Evolutionary conservation across 495 filamentous ascomycete genomes (phyloP).

Genomic region (Aspergillus conjunctus): DNA sequence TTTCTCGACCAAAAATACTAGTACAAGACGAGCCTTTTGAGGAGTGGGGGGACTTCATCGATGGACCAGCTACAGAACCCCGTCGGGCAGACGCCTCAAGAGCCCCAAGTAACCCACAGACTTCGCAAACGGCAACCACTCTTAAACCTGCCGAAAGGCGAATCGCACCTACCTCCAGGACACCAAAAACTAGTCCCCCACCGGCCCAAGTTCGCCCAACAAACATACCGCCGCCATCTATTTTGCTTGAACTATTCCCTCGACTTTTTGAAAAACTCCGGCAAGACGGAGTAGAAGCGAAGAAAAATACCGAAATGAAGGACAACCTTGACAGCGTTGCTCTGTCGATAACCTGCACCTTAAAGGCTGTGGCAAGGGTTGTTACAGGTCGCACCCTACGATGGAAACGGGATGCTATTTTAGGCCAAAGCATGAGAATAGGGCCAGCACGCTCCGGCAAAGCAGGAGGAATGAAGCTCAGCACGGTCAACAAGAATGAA

Average conservation of each 20-base stretch:
- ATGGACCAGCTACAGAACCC: slow-evolving; percentile 29
- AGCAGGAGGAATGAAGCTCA: slow-evolving; percentile 83
- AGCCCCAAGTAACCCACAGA: slow-evolving; percentile 7
- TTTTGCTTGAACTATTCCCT: slow-evolving; percentile 76
- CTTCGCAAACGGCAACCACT: slow-evolving; percentile 1
- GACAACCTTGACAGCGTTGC: slow-evolving; percentile 32
- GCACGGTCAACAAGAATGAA: slow-evolving; percentile 77
- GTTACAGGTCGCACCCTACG: slow-evolving; percentile 83
- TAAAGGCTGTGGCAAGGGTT: slow-evolving; percentile 72
- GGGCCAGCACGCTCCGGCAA: slow-evolving; percentile 67
- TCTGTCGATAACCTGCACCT: slow-evolving; percentile 52
- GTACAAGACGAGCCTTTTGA: slow-evolving; percentile 59
- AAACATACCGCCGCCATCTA: slow-evolving; percentile 85
- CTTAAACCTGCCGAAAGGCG: background rate
- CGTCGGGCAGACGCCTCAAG: slow-evolving; percentile 16
- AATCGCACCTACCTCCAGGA: slow-evolving; percentile 8
- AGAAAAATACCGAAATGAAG: slow-evolving; percentile 23
- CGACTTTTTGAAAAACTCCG: slow-evolving; percentile 57
- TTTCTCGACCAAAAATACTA: slow-evolving; percentile 46
- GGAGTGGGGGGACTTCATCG: slow-evolving; percentile 48
- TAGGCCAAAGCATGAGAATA: slow-evolving; percentile 89
- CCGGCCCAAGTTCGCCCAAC: slow-evolving; percentile 62
- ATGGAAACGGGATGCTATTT: slow-evolving; percentile 84
- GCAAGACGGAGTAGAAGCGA: slow-evolving; percentile 37
- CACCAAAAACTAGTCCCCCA: background rate